phyloP scores from a whole-genome alignment of 306 rosid species.

The Quercus engelmannii region DNA sequence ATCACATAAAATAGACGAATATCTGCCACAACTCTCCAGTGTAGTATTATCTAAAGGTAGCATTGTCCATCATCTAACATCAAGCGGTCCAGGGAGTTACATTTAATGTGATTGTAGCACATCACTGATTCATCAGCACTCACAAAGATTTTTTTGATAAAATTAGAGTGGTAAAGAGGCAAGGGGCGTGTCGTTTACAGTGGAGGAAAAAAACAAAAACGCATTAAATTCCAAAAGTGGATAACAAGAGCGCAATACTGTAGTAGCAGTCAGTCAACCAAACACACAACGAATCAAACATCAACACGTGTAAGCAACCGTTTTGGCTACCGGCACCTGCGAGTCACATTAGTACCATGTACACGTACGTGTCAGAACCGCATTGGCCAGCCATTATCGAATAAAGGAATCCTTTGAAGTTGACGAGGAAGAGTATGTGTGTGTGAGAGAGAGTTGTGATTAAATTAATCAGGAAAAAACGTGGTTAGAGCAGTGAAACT shows the following conservation, averaged over 20 bases:
- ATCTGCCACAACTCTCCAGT: no score
- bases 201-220: slow-evolving; percentile 9
- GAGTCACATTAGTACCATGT: not conserved
- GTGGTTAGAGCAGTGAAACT: slow-evolving; percentile 12
- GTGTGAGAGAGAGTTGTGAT: not conserved
- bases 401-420: slow-evolving; percentile 29
- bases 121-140: not conserved
- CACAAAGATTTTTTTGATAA: not conserved
- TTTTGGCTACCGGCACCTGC: not conserved
- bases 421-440: slow-evolving; percentile 21
- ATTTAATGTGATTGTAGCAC: not conserved
- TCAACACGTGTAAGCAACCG: not conserved
- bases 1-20: no score
- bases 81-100: not conserved
- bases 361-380: not conserved
- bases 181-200: not conserved
- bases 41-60: no score
- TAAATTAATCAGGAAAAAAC: slow-evolving; percentile 3
- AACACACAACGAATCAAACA: not conserved
- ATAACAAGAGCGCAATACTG: not conserved
- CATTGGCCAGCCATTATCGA: slow-evolving; percentile 15
- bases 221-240: not conserved
- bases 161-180: not conserved
- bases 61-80: not conserved
- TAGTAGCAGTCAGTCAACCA: slow-evolving; percentile 16